Percentiles rank a stretch among this genome's conserved stretches.
phyloP scores from a whole-genome alignment of 1,139 yeast species.

The Kodamaea plutei region DNA sequence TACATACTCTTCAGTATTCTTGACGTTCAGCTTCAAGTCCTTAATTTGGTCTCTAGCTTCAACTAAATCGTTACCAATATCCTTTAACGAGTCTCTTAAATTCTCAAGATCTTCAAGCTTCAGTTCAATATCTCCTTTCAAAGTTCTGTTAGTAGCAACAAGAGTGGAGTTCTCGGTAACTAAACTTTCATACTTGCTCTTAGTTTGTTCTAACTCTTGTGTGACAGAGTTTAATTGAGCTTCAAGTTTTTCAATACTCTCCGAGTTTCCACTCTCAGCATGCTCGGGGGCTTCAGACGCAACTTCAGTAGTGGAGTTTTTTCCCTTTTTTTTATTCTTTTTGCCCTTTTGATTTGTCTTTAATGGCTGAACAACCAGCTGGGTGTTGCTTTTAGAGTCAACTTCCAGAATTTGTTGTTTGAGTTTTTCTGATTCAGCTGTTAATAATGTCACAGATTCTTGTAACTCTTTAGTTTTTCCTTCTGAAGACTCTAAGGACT shows the following conservation, averaged over 20 bases:
- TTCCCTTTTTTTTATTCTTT: no score
- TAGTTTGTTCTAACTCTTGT: constrained; percentile 3
- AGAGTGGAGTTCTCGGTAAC: constrained; percentile 14
- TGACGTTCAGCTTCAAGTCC: constrained; percentile 11
- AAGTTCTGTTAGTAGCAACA: no score
- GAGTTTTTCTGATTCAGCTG: background rate
- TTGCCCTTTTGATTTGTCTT: no score
- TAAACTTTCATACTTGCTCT: constrained; percentile 6
- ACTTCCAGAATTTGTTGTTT: no score
- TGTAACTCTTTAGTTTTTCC: background rate
- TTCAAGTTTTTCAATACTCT: no score
- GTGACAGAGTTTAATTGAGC: no score
- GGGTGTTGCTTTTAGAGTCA: no score
- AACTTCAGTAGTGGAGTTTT: no score
- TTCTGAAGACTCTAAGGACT: constrained; percentile 1
- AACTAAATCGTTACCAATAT: constrained; percentile 74
- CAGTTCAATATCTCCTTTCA: constrained; percentile 19
- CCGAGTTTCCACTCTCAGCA: no score
- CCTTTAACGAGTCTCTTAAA: constrained; percentile 67
- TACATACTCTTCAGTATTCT: constrained; percentile 2
- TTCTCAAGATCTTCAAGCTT: constrained; percentile 52
- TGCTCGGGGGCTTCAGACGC: no score
- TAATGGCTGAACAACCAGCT: no score
- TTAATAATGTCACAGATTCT: background rate
- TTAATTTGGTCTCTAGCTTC: constrained; percentile 42